Percentiles rank a stretch among this genome's conserved stretches.
phyloP scores from a whole-genome alignment of 2,329 filamentous ascomycete genomes.

The Triangularia verruculosa region DNA sequence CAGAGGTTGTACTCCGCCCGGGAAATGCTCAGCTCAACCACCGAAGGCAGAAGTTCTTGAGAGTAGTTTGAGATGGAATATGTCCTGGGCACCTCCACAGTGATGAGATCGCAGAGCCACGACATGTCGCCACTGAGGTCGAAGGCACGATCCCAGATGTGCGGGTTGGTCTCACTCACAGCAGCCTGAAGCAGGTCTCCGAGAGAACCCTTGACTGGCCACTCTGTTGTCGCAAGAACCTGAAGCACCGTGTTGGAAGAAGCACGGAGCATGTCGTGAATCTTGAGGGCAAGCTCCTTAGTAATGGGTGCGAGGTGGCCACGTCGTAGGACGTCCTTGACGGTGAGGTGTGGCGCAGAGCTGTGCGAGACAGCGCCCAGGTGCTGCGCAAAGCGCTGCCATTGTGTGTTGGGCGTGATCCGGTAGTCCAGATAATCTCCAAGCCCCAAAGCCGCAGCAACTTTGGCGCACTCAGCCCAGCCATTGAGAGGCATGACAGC shows the following conservation, averaged over 20 bases:
- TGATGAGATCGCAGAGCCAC: slow-evolving; percentile 47
- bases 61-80: slow-evolving; percentile 53
- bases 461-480: slow-evolving; percentile 54
- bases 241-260: slow-evolving; percentile 49
- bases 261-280: slow-evolving; percentile 47
- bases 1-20: slow-evolving; percentile 50
- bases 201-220: slow-evolving; percentile 50
- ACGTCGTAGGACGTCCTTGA: slow-evolving; percentile 48
- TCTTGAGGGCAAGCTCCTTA: slow-evolving; percentile 47
- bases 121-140: slow-evolving; percentile 40
- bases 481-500: slow-evolving; percentile 54
- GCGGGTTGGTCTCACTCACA: slow-evolving; percentile 44
- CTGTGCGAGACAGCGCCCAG: slow-evolving; percentile 38
- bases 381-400: slow-evolving; percentile 48
- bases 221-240: slow-evolving; percentile 48
- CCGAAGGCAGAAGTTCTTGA: slow-evolving; percentile 49
- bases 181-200: slow-evolving; percentile 50
- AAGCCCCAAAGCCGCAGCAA: slow-evolving; percentile 49
- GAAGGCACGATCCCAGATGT: slow-evolving; percentile 52
- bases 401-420: slow-evolving; percentile 39
- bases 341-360: slow-evolving; percentile 36
- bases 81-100: slow-evolving; percentile 49
- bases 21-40: slow-evolving; percentile 50
- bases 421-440: slow-evolving; percentile 44
- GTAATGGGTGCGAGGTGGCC: slow-evolving; percentile 52